Evolutionary conservation across 108 stramenopile genomes (phyloP).

Genomic region (Discostella pseudostelligera): DNA sequence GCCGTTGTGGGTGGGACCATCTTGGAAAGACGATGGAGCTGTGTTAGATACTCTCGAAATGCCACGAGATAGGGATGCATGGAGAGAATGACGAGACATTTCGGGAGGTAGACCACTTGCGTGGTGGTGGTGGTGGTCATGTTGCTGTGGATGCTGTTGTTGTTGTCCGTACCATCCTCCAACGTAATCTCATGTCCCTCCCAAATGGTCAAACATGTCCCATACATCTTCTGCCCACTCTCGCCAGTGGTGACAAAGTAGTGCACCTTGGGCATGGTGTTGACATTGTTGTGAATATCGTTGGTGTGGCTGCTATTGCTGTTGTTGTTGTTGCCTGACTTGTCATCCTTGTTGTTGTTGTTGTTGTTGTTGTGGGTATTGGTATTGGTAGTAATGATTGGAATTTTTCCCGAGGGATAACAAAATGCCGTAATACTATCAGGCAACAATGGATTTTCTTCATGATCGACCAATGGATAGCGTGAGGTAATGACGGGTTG

Average conservation of each 20-base stretch:
- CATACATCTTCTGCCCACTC: constrained; percentile 72
- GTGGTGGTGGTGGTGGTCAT: constrained; percentile 2
- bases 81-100: constrained; percentile 88
- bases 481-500: constrained; percentile 68
- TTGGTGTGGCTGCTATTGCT: too few relatives aligned
- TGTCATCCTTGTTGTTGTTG: neutral
- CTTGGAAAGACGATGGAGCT: constrained; percentile 85
- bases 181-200: constrained; percentile 54
- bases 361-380: neutral
- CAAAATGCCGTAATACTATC: constrained; percentile 75
- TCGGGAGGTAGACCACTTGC: constrained; percentile 67
- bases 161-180: constrained; percentile 27
- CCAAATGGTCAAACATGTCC: constrained; percentile 74
- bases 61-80: constrained; percentile 88
- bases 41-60: constrained; percentile 86
- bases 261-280: constrained; percentile 79
- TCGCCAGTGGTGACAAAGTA: constrained; percentile 84
- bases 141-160: constrained; percentile 5
- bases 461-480: constrained; percentile 67
- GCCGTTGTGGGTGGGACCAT: constrained; percentile 23
- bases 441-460: constrained; percentile 71
- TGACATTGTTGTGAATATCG: too few relatives aligned
- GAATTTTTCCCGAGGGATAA: constrained; percentile 67
- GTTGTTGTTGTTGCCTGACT: neutral
- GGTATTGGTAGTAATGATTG: constrained; percentile 31